phyloP scores from a whole-genome alignment of 345 rosid genomes.

The Ricinus communis region DNA sequence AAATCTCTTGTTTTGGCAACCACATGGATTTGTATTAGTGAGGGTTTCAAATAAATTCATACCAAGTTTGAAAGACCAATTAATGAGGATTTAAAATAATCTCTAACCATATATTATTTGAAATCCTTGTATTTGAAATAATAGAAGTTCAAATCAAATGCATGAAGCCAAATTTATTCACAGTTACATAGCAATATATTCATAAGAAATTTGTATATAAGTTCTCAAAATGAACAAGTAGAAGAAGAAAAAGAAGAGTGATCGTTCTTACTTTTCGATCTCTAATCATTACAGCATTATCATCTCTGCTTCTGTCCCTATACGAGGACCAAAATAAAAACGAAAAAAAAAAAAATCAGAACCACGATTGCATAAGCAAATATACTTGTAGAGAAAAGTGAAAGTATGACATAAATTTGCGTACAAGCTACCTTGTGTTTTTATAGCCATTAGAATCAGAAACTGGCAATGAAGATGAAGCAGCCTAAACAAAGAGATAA shows the following conservation, averaged over 20 bases:
- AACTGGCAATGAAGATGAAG: conserved; percentile 47
- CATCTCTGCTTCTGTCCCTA: conserved; percentile 52
- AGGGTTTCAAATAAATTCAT: too few species aligned
- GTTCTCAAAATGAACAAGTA: neutral
- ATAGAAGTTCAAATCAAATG: too few species aligned
- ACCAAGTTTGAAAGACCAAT: too few species aligned
- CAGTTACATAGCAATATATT: neutral
- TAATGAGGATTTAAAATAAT: too few species aligned
- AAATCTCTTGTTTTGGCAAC: too few species aligned
- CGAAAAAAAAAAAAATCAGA: conserved; percentile 1
- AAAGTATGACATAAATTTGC: neutral
- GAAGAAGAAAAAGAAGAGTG: conserved; percentile 8
- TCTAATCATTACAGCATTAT: conserved; percentile 42
- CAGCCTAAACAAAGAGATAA: conserved; percentile 43
- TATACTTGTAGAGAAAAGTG: neutral
- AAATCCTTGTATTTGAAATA: too few species aligned
- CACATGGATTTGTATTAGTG: too few species aligned
- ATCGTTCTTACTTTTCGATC: conserved; percentile 62
- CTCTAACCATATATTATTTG: too few species aligned
- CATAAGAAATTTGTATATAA: neutral
- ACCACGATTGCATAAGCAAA: neutral
- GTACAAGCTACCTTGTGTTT: conserved; percentile 48
- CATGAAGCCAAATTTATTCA: neutral
- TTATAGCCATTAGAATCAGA: conserved; percentile 55
- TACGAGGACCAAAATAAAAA: neutral